Conservation (phyloP, 306 rosid genomes). For the Cyamopsis tetragonoloba region DNA sequence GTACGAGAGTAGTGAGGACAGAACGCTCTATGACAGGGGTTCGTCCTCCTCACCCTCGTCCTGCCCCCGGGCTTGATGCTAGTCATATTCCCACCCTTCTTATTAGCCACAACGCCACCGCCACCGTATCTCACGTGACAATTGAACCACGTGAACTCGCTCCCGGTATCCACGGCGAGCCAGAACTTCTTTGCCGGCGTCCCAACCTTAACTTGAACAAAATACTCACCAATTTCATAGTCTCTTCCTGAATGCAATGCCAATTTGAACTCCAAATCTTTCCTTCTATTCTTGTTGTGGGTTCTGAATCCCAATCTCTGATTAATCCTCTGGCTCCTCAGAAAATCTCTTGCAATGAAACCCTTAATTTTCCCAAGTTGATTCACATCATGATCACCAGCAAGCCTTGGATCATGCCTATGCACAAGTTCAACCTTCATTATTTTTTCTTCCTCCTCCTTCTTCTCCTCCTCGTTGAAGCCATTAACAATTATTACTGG, state of each 20-base stretch:
- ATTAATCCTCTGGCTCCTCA: conserved; percentile 27
- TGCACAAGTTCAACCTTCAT: conserved; percentile 52
- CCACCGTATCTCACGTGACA: no score
- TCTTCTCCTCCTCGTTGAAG: background rate
- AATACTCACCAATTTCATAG: conserved; percentile 51
- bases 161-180: conserved; percentile 71
- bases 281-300: background rate
- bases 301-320: background rate
- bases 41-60: background rate
- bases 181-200: conserved; percentile 52
- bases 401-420: conserved; percentile 31
- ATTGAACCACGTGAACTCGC: conserved; percentile 75
- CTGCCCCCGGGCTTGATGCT: background rate
- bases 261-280: conserved; percentile 25
- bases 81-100: no score
- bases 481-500: background rate
- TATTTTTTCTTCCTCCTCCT: background rate
- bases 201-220: conserved; percentile 58
- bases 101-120: no score
- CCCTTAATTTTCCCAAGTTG: conserved; percentile 23
- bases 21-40: conserved; percentile 27
- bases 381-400: background rate
- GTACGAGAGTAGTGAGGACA: conserved; percentile 47
- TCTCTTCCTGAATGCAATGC: conserved; percentile 53
- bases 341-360: conserved; percentile 34